Evolutionary conservation across 345 rosid genomes (phyloP).

Genomic region (Stellera chamaejasme): DNA sequence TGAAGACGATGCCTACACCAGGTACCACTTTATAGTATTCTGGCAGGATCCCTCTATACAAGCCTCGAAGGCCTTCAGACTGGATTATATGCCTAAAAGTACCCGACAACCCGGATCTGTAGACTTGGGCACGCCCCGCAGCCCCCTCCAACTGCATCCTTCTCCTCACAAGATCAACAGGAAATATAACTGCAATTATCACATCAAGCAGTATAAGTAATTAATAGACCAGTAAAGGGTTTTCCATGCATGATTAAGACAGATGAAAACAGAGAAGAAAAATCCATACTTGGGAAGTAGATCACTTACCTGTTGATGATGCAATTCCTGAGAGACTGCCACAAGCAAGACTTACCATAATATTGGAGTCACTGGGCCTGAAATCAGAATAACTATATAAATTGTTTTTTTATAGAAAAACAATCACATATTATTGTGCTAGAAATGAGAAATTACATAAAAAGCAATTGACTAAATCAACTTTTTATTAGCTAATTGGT

Average conservation of each 20-base stretch:
- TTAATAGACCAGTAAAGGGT: constrained; percentile 3
- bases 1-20: constrained; percentile 84
- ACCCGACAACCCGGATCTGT: constrained; percentile 63
- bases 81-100: constrained; percentile 66
- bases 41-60: constrained; percentile 93
- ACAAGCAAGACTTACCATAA: constrained; percentile 58
- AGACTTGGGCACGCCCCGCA: constrained; percentile 81
- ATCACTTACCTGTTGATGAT: constrained; percentile 73
- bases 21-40: constrained; percentile 97
- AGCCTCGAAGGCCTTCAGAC: constrained; percentile 72
- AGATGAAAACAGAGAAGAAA: not conserved
- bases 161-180: constrained; percentile 92
- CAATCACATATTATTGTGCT: constrained; percentile 1
- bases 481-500: too few species aligned
- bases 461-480: not conserved
- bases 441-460: not conserved
- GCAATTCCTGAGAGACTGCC: constrained; percentile 95
- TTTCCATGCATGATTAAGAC: not conserved
- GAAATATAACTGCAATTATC: constrained; percentile 67
- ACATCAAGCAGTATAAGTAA: constrained; percentile 3
- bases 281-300: not conserved
- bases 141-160: constrained; percentile 97
- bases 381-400: constrained; percentile 5
- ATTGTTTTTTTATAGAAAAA: not conserved
- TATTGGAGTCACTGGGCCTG: constrained; percentile 69